Evolutionary conservation across 1,139 yeast species (phyloP).

Genomic region (Taphrina communis): DNA sequence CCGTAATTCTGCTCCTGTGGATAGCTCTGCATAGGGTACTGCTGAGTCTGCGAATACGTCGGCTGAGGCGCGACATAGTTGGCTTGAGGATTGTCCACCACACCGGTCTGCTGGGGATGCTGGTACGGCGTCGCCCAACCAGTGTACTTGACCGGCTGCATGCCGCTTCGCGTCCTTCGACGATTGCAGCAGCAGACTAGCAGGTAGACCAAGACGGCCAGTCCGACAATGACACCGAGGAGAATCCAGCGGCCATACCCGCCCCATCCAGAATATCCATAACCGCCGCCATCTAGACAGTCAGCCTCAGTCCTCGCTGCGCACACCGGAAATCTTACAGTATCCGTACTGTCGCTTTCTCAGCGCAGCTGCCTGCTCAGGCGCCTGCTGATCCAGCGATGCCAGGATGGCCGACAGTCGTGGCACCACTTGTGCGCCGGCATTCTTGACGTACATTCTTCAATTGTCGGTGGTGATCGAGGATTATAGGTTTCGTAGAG

Average conservation of each 20-base stretch:
- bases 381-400: neutral
- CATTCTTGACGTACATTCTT: constrained; percentile 1
- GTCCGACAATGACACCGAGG: constrained; percentile 35
- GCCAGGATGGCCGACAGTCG: constrained; percentile 16
- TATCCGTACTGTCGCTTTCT: constrained; percentile 23
- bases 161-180: constrained; percentile 23
- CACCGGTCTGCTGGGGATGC: constrained; percentile 37
- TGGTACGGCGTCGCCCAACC: constrained; percentile 41
- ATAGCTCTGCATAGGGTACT: constrained; percentile 6
- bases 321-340: neutral
- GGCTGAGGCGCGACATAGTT: constrained; percentile 12
- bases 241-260: constrained; percentile 38
- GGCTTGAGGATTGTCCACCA: constrained; percentile 3
- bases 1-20: constrained; percentile 13
- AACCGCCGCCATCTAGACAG: neutral
- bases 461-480: neutral
- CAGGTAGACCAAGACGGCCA: constrained; percentile 32
- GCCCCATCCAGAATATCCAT: constrained; percentile 25
- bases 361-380: neutral
- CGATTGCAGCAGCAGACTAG: constrained; percentile 36
- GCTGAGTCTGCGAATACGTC: constrained; percentile 28
- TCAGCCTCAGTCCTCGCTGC: too few species aligned
- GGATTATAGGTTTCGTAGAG: too few species aligned
- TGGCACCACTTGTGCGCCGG: constrained; percentile 13
- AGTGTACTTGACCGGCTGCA: constrained; percentile 40